Evolutionary conservation across 139 green algal species (phyloP), one percentile per base, ranked within the genome.

Genomic region (Haematococcus sp.): DNA sequence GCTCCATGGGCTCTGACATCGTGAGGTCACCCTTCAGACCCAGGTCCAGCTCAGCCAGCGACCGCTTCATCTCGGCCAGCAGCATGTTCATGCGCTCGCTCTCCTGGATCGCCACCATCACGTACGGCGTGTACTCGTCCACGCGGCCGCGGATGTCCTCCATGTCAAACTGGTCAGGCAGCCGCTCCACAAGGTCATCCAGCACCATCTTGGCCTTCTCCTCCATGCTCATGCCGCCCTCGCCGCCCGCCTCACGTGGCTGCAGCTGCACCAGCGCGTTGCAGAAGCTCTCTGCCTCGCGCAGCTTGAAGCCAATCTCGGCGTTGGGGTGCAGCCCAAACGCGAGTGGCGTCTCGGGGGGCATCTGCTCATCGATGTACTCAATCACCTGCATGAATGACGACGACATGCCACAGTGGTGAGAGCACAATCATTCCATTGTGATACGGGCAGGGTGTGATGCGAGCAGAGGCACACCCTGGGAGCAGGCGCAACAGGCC

Each of bases 251-350:
- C 76, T 91, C 82, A 16, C 88, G 80, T 22, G 89, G 89, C 84
- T 94, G 88, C 68, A 97, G 83, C 68, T 83, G 75, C 63, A 91
- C 76, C 56, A 96, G 56, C 40, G 71, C 85, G 54, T 68, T 84
- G 76, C 91, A 94, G 82, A 96, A 94, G 0, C 75, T 83, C 74
- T 94, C 90, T 0, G 87, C 90, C 84, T 97, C 92, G 27, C 89
- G 86, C 63, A 96, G 89, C 77, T 92, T 92, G 88, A 94, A 96
- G 22, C 93, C 93, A 31, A 97, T 93, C 80, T 97, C 93, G 2
- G 93, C 93, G 73, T 97, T 98, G 63, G 93, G 87, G 83, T 97
- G 92, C 80, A 98, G 76, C 1, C 93, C 93, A 73, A 96, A 97
- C 1, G 92, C 89, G 0, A 91, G 56, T 0, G 91, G 87, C 1